Evolutionary conservation across 2,329 filamentous ascomycete species (phyloP).

Genomic region (Fusarium tanahbumbuense): DNA sequence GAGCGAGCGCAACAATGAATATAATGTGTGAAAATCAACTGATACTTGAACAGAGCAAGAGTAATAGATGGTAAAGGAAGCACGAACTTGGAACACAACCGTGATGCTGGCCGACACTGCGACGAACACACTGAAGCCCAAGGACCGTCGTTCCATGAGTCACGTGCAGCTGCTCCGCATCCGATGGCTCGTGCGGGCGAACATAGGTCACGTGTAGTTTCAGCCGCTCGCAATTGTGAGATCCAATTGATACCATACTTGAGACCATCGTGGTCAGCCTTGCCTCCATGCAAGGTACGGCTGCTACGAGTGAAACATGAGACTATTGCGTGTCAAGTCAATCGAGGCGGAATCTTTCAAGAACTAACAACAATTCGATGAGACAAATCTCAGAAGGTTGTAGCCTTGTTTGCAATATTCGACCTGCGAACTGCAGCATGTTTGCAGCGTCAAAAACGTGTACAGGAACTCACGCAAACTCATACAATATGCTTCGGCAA

Average conservation of each 20-base stretch:
- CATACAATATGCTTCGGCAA: not conserved
- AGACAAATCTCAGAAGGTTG: not conserved
- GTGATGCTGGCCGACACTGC: conserved; percentile 41
- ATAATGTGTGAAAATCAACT: conserved; percentile 54
- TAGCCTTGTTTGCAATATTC: not conserved
- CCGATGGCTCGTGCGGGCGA: conserved; percentile 37
- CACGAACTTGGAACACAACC: conserved; percentile 33
- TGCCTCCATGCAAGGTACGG: conserved; percentile 17
- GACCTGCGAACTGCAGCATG: not conserved
- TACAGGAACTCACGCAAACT: not conserved
- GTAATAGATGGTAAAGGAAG: conserved; percentile 51
- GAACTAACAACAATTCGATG: too few species aligned
- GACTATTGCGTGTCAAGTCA: not conserved
- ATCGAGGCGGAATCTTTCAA: not conserved
- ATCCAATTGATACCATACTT: too few species aligned
- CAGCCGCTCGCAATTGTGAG: not conserved
- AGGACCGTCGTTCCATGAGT: conserved; percentile 33
- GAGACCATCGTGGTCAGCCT: not conserved
- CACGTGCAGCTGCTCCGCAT: conserved; percentile 47
- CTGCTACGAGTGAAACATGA: not conserved
- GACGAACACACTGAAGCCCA: conserved; percentile 34
- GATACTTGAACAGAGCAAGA: conserved; percentile 55
- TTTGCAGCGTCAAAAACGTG: conserved; percentile 4
- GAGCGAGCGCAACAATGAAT: conserved; percentile 49
- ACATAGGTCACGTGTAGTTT: conserved; percentile 42